These are phyloP conservation scores for Antitrichia curtipendula DNA, from an alignment of 225 moss, liverwort and hornwort genomes.

Conservation along the genomic window DNA sequence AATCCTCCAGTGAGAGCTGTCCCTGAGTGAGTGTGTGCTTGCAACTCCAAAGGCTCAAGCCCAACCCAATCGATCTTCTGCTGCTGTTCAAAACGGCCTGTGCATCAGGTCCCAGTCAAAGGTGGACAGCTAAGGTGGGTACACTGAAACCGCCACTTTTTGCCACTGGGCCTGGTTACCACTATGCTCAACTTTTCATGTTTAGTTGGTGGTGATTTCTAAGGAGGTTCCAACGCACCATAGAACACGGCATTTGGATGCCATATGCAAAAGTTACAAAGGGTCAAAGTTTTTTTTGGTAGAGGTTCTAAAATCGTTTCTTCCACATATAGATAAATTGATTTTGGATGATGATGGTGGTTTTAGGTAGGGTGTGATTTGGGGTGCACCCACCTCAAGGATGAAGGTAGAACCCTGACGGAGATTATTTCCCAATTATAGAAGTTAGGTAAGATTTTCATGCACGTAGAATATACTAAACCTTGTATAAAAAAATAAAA, in stretches of 20 bases:
- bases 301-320: not conserved
- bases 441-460: fast-evolving
- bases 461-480: fast-evolving
- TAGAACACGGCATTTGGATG: fast-evolving
- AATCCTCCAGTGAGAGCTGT: not conserved
- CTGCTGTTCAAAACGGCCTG: not conserved
- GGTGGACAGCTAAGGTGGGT: not conserved
- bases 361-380: not conserved
- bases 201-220: not conserved
- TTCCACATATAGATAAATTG: too few species aligned
- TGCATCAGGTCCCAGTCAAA: not conserved
- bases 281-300: not conserved
- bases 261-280: not conserved
- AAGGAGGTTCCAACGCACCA: not conserved
- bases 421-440: not conserved
- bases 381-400: fast-evolving
- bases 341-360: not conserved
- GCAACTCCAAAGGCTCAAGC: not conserved
- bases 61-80: not conserved
- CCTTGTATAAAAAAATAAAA: too few species aligned
- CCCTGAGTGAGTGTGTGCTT: not conserved
- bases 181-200: not conserved
- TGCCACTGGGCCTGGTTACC: not conserved
- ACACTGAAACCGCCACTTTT: fast-evolving
- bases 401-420: fast-evolving